Base-by-base conservation (phyloP, 306 rosid species). In the Cicer pinnatifidum region DNA sequence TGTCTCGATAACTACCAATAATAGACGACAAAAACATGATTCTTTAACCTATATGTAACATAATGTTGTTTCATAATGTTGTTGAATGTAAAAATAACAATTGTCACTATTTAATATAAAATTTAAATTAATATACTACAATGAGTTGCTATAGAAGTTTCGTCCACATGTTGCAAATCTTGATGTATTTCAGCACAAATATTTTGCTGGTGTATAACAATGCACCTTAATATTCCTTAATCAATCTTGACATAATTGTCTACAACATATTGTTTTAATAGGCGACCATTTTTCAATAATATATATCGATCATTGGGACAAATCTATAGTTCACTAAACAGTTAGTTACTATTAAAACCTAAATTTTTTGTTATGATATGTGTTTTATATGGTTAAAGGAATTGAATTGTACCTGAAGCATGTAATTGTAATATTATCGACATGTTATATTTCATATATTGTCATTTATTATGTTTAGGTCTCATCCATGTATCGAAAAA, bases 211-310 rank as follows among this genome's bases (percentile, higher is more conserved):
- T 12, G 20, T 35, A 7, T 6, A 2, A 19, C 6, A 37, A 60
- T 35, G 6, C 11, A 60, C 20, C 17, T 60, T n/a, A 35, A n/a
- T 44, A 11, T 60, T 2, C 67, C 6, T 12, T 19, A 37, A 12
- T 60, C 67, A 7, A 60, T 35, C 10, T 60, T 60, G 5, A 60
- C 20, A 60, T 60, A 60, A 15, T 37, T 60, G 11, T 60, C 20
- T 23, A 23, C 33, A 2, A 23, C 3, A 23, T 2, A 23, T 23
- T 23, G 0, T 23, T 23, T 3, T 23, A 13, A 51, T 0, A 51
- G 57, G 6, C 23, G 5, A 11, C 17, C 17, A 1, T 9, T 4
- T 1, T 11, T 28, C 6, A 28, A 23, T 1, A 58, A 58, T 11
- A 9, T 28, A 0, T 19, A 60, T 35, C 35, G 6, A 60, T 35